phyloP scores from a whole-genome alignment of 208 protist genomes.

The Wallacemonas collosoma region DNA sequence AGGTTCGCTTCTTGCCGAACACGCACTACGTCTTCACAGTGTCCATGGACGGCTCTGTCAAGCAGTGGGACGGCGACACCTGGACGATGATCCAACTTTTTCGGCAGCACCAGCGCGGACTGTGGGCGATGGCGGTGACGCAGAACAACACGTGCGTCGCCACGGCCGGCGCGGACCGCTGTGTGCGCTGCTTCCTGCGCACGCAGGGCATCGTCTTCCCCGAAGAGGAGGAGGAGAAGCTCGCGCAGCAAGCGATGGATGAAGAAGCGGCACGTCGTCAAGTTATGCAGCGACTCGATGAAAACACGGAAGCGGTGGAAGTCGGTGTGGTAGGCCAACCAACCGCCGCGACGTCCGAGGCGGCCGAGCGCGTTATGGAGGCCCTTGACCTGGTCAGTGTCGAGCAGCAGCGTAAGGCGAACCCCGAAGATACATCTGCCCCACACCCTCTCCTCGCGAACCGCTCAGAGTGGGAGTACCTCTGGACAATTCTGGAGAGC shows the following conservation, averaged over 20 bases:
- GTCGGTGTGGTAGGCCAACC: slow-evolving; percentile 72
- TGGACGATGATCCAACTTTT: slow-evolving; percentile 90
- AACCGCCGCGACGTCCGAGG: slow-evolving; percentile 67
- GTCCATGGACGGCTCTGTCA: slow-evolving; percentile 94
- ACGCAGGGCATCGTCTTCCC: slow-evolving; percentile 91
- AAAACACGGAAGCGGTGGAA: slow-evolving; percentile 32
- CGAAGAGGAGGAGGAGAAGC: slow-evolving; percentile 83
- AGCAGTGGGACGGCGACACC: slow-evolving; percentile 99
- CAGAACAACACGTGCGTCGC: slow-evolving; percentile 81
- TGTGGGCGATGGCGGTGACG: slow-evolving; percentile 72
- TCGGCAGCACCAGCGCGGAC: slow-evolving; percentile 74
- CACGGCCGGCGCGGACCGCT: slow-evolving; percentile 75
- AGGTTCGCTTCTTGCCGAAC: slow-evolving; percentile 93
- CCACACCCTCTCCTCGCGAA: slow-evolving; percentile 72
- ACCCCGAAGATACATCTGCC: slow-evolving; percentile 48
- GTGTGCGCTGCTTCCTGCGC: slow-evolving; percentile 81
- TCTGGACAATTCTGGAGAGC: slow-evolving; percentile 80
- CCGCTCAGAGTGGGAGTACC: slow-evolving; percentile 75
- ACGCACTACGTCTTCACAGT: slow-evolving; percentile 98
- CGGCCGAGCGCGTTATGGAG: slow-evolving; percentile 86
- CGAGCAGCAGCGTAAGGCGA: slow-evolving; percentile 72
- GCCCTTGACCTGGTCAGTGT: slow-evolving; percentile 84
- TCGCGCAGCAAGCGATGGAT: slow-evolving; percentile 89
- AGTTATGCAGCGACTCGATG: slow-evolving; percentile 59
- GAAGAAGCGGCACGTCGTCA: slow-evolving; percentile 71